Evolutionary conservation across 495 filamentous ascomycete species (phyloP).

Genomic region (Hypoxylon subgilvum): DNA sequence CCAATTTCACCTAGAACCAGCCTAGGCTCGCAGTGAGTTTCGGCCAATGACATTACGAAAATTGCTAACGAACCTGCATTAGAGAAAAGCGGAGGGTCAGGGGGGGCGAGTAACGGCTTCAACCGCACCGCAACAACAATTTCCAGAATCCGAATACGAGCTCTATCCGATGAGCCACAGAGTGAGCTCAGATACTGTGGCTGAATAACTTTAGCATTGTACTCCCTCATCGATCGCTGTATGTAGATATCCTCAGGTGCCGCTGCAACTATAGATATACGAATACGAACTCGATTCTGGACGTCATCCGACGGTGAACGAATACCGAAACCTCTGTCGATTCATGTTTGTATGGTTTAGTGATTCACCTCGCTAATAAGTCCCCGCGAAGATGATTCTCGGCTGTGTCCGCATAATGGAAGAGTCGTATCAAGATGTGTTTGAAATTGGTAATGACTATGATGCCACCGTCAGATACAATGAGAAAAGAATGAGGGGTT

Average conservation of each 20-base stretch:
- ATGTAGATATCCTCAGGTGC: no score
- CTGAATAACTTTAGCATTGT: no score
- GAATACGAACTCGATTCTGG: no score
- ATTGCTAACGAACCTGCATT: constrained; percentile 18
- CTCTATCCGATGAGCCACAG: constrained; percentile 36
- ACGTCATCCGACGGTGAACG: no score
- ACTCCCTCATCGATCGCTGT: no score
- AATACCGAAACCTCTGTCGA: background rate
- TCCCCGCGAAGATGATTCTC: background rate
- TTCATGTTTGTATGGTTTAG: background rate
- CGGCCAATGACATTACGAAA: constrained; percentile 3
- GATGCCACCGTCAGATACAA: no score
- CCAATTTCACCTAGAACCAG: constrained; percentile 24
- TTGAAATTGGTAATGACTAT: no score
- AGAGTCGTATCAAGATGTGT: no score
- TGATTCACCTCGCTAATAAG: background rate
- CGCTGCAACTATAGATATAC: no score
- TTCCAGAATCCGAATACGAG: constrained; percentile 43
- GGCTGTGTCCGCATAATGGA: no score
- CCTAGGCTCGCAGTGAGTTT: constrained; percentile 3
- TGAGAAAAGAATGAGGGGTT: no score
- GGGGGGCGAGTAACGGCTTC: constrained; percentile 9
- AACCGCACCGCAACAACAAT: no score
- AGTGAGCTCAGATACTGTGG: background rate
- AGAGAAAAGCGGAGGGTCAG: constrained; percentile 24